Percentiles rank a stretch among this genome's conserved stretches.
These are phyloP conservation scores for Nitzschia sp. DNA, from an alignment of 108 stramenopile genomes.

Conservation along the genomic window DNA sequence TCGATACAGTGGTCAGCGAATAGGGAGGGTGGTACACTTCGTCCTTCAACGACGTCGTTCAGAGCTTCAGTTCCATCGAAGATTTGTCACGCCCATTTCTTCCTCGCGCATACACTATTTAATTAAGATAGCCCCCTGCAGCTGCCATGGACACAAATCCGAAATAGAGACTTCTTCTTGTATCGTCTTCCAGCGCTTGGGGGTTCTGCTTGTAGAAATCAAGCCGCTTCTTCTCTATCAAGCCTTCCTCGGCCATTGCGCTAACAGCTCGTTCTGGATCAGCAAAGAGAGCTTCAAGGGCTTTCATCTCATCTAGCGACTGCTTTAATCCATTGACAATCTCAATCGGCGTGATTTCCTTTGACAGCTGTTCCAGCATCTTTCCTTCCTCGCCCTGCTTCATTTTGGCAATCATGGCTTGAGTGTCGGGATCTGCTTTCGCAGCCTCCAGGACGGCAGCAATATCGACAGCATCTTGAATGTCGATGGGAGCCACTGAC, in stretches of 20 bases:
- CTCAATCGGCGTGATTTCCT: slow-evolving; percentile 24
- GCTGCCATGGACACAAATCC: slow-evolving; percentile 52
- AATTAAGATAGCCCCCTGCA: slow-evolving; percentile 48
- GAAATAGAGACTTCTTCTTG: slow-evolving; percentile 60
- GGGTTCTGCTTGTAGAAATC: slow-evolving; percentile 52
- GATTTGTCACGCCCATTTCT: too few species aligned
- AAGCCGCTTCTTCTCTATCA: slow-evolving; percentile 59
- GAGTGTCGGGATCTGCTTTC: slow-evolving; percentile 54
- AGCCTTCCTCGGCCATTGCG: slow-evolving; percentile 69
- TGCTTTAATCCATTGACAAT: slow-evolving; percentile 57
- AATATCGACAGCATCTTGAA: slow-evolving; percentile 59
- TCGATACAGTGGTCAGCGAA: too few species aligned
- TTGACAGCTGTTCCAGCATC: neutral
- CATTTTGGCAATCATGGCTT: slow-evolving; percentile 56
- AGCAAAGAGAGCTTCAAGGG: slow-evolving; percentile 59
- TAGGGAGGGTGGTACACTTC: too few species aligned
- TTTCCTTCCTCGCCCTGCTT: slow-evolving; percentile 22
- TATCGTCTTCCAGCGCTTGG: slow-evolving; percentile 58
- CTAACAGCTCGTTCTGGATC: slow-evolving; percentile 59
- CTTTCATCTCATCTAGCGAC: slow-evolving; percentile 57
- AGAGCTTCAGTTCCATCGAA: too few species aligned
- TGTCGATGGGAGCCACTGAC: neutral
- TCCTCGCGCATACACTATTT: too few species aligned
- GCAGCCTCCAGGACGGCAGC: slow-evolving; percentile 48
- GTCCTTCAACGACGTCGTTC: too few species aligned